Percentiles rank a stretch among this genome's conserved stretches.
phyloP scores from a whole-genome alignment of 2,329 filamentous ascomycete species.

The Nemania sp. region DNA sequence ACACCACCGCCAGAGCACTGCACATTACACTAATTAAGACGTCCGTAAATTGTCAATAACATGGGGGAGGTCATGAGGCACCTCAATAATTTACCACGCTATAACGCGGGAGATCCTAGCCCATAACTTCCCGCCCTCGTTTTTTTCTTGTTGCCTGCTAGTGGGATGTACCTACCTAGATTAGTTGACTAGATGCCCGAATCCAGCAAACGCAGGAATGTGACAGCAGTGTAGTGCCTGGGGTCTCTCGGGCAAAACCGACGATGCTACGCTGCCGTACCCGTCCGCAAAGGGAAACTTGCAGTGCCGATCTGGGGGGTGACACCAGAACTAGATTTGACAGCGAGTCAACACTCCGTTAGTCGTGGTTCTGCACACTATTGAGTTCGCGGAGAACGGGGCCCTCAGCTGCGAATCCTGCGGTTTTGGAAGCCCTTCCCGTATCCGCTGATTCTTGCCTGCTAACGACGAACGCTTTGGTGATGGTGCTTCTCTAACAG shows the following conservation, averaged over 20 bases:
- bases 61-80: not conserved
- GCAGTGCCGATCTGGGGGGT: constrained; percentile 17
- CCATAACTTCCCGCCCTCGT: not conserved
- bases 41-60: too few relatives aligned
- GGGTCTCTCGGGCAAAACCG: not conserved
- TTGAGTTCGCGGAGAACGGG: too few relatives aligned
- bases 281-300: constrained; percentile 5
- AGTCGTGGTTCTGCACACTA: not conserved
- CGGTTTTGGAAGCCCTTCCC: too few relatives aligned
- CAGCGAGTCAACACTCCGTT: not conserved
- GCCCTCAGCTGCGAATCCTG: too few relatives aligned
- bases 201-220: not conserved
- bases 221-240: too few relatives aligned
- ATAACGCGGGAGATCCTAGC: too few relatives aligned
- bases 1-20: too few relatives aligned
- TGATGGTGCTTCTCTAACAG: too few relatives aligned
- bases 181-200: not conserved
- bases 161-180: not conserved
- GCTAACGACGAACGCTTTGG: too few relatives aligned
- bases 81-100: not conserved
- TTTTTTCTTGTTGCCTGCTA: not conserved
- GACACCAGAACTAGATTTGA: not conserved
- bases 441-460: too few relatives aligned
- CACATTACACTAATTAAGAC: too few relatives aligned
- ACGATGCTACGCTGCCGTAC: constrained; percentile 17